Evolutionary conservation across 768 basidiomycete species (phyloP), one percentile per base, ranked within the genome.

Genomic region (Kwoniella heveanensis): DNA sequence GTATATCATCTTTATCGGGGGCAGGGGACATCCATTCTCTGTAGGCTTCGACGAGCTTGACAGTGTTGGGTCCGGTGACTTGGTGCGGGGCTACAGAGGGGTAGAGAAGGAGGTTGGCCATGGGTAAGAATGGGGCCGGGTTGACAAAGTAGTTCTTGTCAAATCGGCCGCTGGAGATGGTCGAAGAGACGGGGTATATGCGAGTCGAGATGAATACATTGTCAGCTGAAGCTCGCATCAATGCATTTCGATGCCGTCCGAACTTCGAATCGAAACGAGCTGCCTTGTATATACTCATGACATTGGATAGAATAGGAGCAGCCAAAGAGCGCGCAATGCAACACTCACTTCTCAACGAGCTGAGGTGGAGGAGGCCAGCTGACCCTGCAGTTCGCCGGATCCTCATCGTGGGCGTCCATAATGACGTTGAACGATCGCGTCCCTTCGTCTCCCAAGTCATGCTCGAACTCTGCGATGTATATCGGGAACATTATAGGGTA

Each of bases 401-500:
- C 60, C 15, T 60, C 54, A 48, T 78, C 72, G 52, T 78, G 69
- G 6, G 77, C 77, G 52, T 76, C 74, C 72, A 78, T 70, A 25
- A 76, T 62, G 21, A 76, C 57, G n/a, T 66, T 63, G 51, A 72
- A 74, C 37, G 64, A 57, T 39, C 71, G 37, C 13, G 36, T 57
- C 19, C 62, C 69, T 8, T 62, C 65, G 25, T 65, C 65, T 25
- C 66, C 60, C 15, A 63, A 39, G 19, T 57, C 50, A 46, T 71
- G 67, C 49, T 73, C 70, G 44, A 74, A 74, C 32, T 78, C 71
- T 8, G 71, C 75, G 15, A 77, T 63, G 36, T 75, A 78, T 32
- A 76, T 68, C 19, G 77, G 77, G 48, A 78, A 74, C 65, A 73
- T 73, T 66, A 77, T 67, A 1, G 77, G 77, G 57, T 76, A 77